Evolutionary conservation across 148 eudicot species (phyloP), one percentile per base, ranked within the genome.

Genomic region (Rhododendron ovatum): DNA sequence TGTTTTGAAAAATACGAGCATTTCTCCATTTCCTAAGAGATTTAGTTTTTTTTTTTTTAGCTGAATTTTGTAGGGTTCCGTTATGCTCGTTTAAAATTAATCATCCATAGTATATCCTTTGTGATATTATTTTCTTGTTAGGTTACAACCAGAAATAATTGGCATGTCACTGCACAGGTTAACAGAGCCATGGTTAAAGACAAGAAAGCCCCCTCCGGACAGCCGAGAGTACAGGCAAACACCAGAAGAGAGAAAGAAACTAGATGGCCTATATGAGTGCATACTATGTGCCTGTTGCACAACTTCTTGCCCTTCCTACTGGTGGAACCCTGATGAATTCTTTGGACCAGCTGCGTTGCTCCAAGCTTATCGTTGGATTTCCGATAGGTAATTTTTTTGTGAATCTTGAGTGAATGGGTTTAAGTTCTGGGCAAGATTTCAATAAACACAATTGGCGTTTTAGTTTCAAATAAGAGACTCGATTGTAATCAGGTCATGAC

Each of bases 271-370:
- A 2, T 93, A 95, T 82, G 96, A 93, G 93, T 96, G 96, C 90
- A 92, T 94, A 75, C 75, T 96, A 33, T 96, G 98, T 80, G 98
- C 98, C 65, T 95, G 96, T 82, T 95, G 98, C 75, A 89, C 91
- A 37, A 87, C 95, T 10, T 87, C 98, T 11, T 96, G 98, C 88
- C 98, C 98, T 41, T 88, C 96, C 1, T 96, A 94, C 63, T 96
- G 98, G 98, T 96, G 98, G 96, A 93, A 92, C 83, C 94, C 95
- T 5, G 98, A 94, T 90, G 88, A 90, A 87, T 96, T 88, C 88
- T 80, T 90, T 83, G 98, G 98, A 61, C 98, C 96, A 0, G 98
- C 98, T 0, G 93, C 98, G 0, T 84, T 94, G 85, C 86, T 94
- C n/a, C 91, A 93, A 26, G 96, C 96, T 3, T 92, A 90, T 84